Base-by-base conservation (phyloP, 176 grass and related monocot species). In the Themeda triandra region DNA sequence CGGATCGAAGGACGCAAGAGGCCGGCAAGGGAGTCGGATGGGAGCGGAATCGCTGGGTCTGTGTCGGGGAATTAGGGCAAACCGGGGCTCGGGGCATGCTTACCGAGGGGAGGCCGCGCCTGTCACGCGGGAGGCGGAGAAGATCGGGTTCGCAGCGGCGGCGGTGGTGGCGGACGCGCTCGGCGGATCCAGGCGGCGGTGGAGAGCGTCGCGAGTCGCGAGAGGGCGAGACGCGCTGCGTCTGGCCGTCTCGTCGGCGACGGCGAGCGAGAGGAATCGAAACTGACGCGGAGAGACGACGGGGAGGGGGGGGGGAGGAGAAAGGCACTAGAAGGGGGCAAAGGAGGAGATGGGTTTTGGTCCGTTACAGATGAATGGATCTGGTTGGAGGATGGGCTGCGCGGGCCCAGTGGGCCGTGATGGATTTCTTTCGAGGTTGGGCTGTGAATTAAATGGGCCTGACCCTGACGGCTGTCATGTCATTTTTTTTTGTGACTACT, bases 171-270 rank as follows among this genome's bases (percentile, higher is more conserved):
- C 4, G 68, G 58, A 12, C n/a, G 58, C 41, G 31, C 44, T 10
- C 17, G 15, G n/a, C 11, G 44, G 42, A 63, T 68, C 13, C 23
- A 31, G 8, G 17, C 8, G 44, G 41, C 13, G 23, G 18, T 5
- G 40, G 40, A 73, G 29, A 13, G 45, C n/a, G 68, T 59, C 28
- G 30, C 4, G 14, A 2, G 18, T 53, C 24, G 27, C 6, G 13
- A 6, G 54, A 72, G 41, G 54, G 6, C 28, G 1, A 29, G 56
- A 54, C 35, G 32, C 21, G 46, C 39, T 58, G 9, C 59, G 68
- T 66, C 77, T 62, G n/a, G 58, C 58, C 58, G 58, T 62, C 58
- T n/a, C 58, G 58, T 62, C 58, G 58, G 77, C 69, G 77, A 71
- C 29, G 24, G 15, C 46, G 46, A 49, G n/a, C 4, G 66, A 12